These are phyloP conservation scores for Cucurbita moschata DNA, from an alignment of 306 rosid genomes.

Conservation along the genomic window DNA sequence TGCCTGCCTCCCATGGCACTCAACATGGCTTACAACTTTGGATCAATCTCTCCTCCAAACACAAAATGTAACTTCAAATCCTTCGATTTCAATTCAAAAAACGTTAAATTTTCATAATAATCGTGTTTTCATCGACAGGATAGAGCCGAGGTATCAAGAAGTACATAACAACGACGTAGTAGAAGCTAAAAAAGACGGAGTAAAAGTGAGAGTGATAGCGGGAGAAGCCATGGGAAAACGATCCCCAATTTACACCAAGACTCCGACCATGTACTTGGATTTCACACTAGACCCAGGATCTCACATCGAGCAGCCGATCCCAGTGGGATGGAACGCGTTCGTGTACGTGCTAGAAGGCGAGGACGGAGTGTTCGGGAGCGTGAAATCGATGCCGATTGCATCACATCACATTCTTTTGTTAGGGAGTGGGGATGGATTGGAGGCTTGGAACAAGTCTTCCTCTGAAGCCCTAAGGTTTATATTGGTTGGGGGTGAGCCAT, in stretches of 20 bases:
- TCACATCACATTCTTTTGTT: slow-evolving; percentile 69
- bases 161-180: slow-evolving; percentile 47
- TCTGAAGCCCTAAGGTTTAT: slow-evolving; percentile 47
- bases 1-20: slow-evolving; percentile 73
- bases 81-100: too few species aligned
- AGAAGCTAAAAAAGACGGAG: slow-evolving; percentile 53
- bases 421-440: slow-evolving; percentile 65
- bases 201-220: slow-evolving; percentile 72
- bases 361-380: slow-evolving; percentile 60
- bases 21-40: slow-evolving; percentile 82
- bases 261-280: slow-evolving; percentile 86
- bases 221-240: slow-evolving; percentile 75
- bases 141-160: slow-evolving; percentile 86
- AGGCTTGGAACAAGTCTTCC: slow-evolving; percentile 71
- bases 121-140: slow-evolving; percentile 20
- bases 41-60: slow-evolving; percentile 76
- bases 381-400: slow-evolving; percentile 19
- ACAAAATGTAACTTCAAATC: slow-evolving; percentile 41
- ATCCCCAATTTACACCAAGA: slow-evolving; percentile 68
- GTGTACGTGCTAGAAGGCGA: slow-evolving; percentile 82
- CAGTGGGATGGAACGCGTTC: slow-evolving; percentile 74
- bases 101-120: too few species aligned
- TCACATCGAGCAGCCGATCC: slow-evolving; percentile 51
- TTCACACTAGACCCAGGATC: slow-evolving; percentile 73
- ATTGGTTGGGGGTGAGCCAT: slow-evolving; percentile 71